Evolutionary conservation across 371 early-diverging fungal species (phyloP).

Genomic region (Mortierella sp.): DNA sequence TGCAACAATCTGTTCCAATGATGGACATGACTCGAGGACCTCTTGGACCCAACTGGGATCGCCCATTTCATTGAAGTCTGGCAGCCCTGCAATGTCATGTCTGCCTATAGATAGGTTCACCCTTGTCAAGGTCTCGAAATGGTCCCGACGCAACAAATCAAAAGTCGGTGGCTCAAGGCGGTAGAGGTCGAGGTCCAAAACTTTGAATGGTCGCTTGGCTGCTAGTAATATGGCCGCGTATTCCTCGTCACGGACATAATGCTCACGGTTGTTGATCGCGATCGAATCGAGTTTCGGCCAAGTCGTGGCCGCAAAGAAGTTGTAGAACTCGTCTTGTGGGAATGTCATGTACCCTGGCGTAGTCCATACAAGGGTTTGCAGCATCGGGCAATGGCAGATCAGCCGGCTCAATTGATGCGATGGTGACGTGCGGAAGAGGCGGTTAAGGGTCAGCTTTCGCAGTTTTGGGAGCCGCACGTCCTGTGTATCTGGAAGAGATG

Average conservation of each 20-base stretch:
- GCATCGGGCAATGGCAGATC: slow-evolving; percentile 12
- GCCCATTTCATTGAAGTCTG: background rate
- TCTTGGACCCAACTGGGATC: background rate
- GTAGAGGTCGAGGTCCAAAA: background rate
- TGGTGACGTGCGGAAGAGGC: background rate
- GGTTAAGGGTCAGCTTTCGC: background rate
- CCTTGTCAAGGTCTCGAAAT: background rate
- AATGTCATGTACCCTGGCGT: background rate
- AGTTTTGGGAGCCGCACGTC: slow-evolving; percentile 18
- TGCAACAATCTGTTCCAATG: too few species aligned
- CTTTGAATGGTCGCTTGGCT: slow-evolving; percentile 3
- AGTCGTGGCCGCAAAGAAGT: background rate
- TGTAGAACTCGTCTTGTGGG: background rate
- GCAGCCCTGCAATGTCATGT: background rate
- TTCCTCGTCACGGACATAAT: background rate
- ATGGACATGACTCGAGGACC: too few species aligned
- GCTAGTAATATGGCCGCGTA: background rate
- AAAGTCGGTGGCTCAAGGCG: background rate
- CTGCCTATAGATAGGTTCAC: background rate
- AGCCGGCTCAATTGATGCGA: slow-evolving; percentile 4
- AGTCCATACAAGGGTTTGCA: slow-evolving; percentile 7
- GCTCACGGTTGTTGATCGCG: background rate
- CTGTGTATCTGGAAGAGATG: too few species aligned
- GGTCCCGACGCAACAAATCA: background rate
- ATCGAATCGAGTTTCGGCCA: slow-evolving; percentile 27